Base-by-base conservation (phyloP, 1,284 basidiomycete species). In the Pterulicium gracile region DNA sequence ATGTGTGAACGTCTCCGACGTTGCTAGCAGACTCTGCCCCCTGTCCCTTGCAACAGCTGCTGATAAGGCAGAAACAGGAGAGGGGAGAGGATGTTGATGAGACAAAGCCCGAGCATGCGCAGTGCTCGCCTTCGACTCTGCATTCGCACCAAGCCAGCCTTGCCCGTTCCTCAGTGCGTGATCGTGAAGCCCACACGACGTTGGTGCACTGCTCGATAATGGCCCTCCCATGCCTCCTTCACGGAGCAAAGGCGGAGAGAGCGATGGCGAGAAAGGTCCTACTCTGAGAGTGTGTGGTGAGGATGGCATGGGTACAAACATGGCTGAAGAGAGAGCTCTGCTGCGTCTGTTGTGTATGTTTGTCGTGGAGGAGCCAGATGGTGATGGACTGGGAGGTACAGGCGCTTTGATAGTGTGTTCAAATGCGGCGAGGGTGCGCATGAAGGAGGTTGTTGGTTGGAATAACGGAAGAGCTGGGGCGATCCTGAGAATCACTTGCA, bases 381-480 rank as follows among this genome's bases (percentile, higher is more conserved):
- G 27, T 32, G 27, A 7, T 32, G n/a, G n/a, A 7, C 7, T 32
- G 7, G 27, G n/a, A 32, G 27, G 27, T 32, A 32, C n/a, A 32
- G 7, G 27, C 27, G 27, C n/a, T 32, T 32, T n/a, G 10, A 32
- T 7, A 32, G 7, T n/a, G 10, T 7, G 10, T n/a, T 64, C 62
- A 47, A 73, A 79, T 17, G 73, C 43, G 44, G 72, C 67, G 13
- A 79, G 62, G 45, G 69, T 67, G 3, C 63, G 66, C 7, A 61
- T 66, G 54, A 80, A 77, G 35, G 63, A 62, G 12, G 59, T 54
- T 0, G 75, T 77, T 5, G 69, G 64, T 49, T 74, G 69, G 56
- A 77, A 80, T 3, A 80, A 61, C 5, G 78, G 78, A 10, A 79
- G 63, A 7, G 66, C 77, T 79, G 35, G 14, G 21, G 18, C 10